Base-by-base conservation (phyloP, 2,329 filamentous ascomycete species). In the Penicillium sp. region DNA sequence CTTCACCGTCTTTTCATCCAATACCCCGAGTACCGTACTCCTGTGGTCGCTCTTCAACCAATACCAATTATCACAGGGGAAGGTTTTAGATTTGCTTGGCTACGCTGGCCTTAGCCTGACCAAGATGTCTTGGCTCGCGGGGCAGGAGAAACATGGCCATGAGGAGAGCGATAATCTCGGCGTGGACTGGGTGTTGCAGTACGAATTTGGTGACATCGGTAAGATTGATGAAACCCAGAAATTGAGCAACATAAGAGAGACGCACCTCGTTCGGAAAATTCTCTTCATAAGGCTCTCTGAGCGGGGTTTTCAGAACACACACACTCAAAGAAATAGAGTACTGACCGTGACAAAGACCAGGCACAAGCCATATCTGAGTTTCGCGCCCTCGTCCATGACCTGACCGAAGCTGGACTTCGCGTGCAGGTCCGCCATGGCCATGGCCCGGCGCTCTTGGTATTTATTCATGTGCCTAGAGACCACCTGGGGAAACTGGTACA, bases 131-230 rank as follows among this genome's bases (percentile, higher is more conserved):
- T 66, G 72, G 60, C 62, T 71, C 49, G 62, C 68, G 8, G 65
- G 66, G 20, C 58, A 65, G 53, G 56, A 54, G 52, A 62, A 62
- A 17, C 38, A 58, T n/a, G 62, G 66, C 10, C 56, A 62, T 17
- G 59, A 65, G 17, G 69, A 74, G 38, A 72, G 81, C 63, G 80
- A 80, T 53, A 89, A 88, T 69, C 82, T 88, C 69, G 84, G 90
- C 55, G 91, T 96, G 61, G 93, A 97, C 81, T 97, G 92, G 82
- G 92, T 96, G 58, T 84, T 97, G 63, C 86, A 88, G 71, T 96
- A 91, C 78, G 83, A 88, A 59, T 88, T 94, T 71, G 84, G 87
- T 28, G 81, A 86, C 47, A 84, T 86, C 58, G 86, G 90, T 90
- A 81, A 48, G 60, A 15, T 31, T 31, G 1, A 43, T 11, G 5